Evolutionary conservation across 2,329 filamentous ascomycete species (phyloP).

Genomic region (Diplodia mutila): DNA sequence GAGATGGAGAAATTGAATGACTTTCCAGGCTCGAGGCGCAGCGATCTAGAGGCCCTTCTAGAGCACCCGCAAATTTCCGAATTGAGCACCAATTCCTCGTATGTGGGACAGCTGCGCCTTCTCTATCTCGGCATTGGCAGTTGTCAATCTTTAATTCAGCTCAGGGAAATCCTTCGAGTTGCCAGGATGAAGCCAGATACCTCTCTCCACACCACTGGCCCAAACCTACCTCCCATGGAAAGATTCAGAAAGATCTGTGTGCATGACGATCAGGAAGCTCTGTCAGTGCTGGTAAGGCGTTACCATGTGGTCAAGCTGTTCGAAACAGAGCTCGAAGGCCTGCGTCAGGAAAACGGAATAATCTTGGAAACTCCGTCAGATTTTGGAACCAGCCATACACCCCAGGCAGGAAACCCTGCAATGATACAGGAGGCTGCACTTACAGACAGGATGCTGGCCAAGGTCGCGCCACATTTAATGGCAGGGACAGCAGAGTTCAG

Average conservation of each 20-base stretch:
- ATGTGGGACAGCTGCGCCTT: not conserved
- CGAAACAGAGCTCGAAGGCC: not conserved
- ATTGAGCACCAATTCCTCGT: not conserved
- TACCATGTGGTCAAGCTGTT: not conserved
- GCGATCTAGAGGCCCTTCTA: not conserved
- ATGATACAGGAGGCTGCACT: not conserved
- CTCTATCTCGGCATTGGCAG: not conserved
- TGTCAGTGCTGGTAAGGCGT: not conserved
- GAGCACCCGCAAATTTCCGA: not conserved
- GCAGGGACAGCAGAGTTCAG: not conserved
- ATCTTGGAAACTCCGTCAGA: not conserved
- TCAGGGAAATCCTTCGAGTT: not conserved
- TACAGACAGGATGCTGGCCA: not conserved
- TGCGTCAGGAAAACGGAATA: not conserved
- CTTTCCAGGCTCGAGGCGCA: not conserved
- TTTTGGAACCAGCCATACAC: not conserved
- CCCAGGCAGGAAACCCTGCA: not conserved
- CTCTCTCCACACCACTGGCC: not conserved
- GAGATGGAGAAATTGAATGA: not conserved
- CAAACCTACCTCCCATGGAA: not conserved
- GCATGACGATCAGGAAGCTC: not conserved
- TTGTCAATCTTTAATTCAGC: not conserved
- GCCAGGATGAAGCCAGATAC: not conserved
- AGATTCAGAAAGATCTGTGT: not conserved
- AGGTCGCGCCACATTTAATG: not conserved